phyloP scores from a whole-genome alignment of 225 moss, liverwort and hornwort species.

The Climacium dendroides region DNA sequence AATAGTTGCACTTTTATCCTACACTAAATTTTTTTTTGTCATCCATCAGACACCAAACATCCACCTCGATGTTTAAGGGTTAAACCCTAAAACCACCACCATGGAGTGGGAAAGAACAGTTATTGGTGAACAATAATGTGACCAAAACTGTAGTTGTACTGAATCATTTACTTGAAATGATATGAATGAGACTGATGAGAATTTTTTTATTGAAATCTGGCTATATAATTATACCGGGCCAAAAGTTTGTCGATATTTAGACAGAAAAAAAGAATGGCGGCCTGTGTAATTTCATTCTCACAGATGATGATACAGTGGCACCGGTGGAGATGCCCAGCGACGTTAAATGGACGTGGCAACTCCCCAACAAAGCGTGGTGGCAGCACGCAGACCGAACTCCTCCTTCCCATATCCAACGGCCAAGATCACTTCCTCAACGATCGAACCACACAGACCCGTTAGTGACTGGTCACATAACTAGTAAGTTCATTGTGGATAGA shows the following conservation, averaged over 20 bases:
- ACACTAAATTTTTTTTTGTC: too few species aligned
- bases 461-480: background rate
- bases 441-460: background rate
- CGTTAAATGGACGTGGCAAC: background rate
- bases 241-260: background rate
- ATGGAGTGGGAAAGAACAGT: too few species aligned
- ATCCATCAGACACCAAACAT: too few species aligned
- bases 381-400: background rate
- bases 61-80: too few species aligned
- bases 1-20: too few species aligned
- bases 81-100: too few species aligned
- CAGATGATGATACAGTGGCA: background rate
- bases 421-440: background rate
- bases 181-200: background rate
- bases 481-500: conserved; percentile 13
- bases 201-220: background rate
- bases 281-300: background rate
- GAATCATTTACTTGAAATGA: too few species aligned
- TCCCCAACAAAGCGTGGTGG: background rate
- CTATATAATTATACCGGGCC: background rate
- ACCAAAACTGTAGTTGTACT: too few species aligned
- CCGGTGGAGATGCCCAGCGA: background rate
- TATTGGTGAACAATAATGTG: too few species aligned
- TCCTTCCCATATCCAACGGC: background rate
- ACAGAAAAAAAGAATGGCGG: background rate